phyloP scores from a whole-genome alignment of 139 green algal species.

The Raphidocelis subcapitata region DNA sequence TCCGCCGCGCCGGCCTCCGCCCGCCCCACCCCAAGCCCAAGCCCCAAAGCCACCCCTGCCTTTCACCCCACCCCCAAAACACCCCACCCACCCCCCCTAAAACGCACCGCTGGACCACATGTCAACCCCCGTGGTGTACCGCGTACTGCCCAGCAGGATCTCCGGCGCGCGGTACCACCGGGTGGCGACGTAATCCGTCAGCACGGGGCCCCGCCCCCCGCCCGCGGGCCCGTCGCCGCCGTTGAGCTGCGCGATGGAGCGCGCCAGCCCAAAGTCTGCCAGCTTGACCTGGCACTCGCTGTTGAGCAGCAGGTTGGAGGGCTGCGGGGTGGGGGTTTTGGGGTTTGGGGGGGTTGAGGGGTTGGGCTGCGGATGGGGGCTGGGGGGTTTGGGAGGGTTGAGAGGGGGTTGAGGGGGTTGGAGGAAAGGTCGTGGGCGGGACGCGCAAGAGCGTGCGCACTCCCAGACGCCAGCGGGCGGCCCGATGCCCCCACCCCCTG shows the following conservation, averaged over 20 bases:
- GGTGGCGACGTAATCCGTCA: constrained; percentile 99
- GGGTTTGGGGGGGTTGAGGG: too few relatives aligned
- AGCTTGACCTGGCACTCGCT: constrained; percentile 97
- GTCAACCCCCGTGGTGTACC: constrained; percentile 97
- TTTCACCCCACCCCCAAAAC: too few relatives aligned
- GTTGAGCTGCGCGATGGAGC: constrained; percentile 70
- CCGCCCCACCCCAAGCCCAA: too few relatives aligned
- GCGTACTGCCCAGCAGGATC: constrained; percentile 91
- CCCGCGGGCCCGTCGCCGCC: constrained; percentile 20
- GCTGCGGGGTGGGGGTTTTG: too few relatives aligned
- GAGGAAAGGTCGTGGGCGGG: too few relatives aligned
- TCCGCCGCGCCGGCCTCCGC: too few relatives aligned
- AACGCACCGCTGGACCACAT: constrained; percentile 96
- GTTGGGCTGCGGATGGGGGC: too few relatives aligned
- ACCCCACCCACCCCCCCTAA: too few relatives aligned
- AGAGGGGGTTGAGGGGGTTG: constrained; percentile 1
- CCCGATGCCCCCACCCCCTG: too few relatives aligned
- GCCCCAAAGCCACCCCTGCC: too few relatives aligned
- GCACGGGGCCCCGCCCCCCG: constrained; percentile 54
- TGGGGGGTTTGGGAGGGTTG: too few relatives aligned
- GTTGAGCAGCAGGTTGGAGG: constrained; percentile 98
- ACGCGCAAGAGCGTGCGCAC: too few relatives aligned
- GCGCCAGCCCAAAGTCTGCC: constrained; percentile 93
- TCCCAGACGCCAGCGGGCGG: background rate
- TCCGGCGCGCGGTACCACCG: constrained; percentile 97